Conservation (phyloP, 768 basidiomycete species). For the Suillus subalutaceus region DNA sequence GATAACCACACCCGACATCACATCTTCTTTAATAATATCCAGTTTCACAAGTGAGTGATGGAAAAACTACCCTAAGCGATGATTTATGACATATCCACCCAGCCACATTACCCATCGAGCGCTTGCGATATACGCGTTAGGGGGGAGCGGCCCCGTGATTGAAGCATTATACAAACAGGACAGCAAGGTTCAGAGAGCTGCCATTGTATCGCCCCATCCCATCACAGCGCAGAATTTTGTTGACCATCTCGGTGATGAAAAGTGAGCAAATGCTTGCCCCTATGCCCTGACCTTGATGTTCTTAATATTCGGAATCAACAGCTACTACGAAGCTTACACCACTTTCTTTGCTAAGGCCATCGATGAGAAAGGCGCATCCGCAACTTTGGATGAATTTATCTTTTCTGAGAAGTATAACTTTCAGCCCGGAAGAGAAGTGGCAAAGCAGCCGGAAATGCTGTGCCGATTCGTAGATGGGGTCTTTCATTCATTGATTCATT, state of each 20-base stretch:
- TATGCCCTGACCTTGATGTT: background rate
- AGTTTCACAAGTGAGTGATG: constrained; percentile 54
- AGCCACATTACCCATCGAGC: constrained; percentile 35
- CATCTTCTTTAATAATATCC: constrained; percentile 48
- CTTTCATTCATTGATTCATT: constrained; percentile 65
- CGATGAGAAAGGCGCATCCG: constrained; percentile 20
- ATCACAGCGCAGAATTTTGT: constrained; percentile 29
- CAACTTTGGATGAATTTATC: constrained; percentile 29
- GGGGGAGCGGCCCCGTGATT: constrained; percentile 26
- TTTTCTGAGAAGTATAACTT: constrained; percentile 35
- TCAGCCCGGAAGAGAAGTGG: constrained; percentile 17
- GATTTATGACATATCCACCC: background rate
- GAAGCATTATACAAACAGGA: constrained; percentile 31
- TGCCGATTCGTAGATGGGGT: constrained; percentile 51
- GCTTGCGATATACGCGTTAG: constrained; percentile 33
- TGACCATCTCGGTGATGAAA: constrained; percentile 30
- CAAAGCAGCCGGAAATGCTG: constrained; percentile 52
- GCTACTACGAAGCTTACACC: constrained; percentile 31
- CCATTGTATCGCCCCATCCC: constrained; percentile 25
- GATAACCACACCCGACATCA: constrained; percentile 54
- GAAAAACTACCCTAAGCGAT: background rate
- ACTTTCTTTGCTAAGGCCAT: constrained; percentile 27
- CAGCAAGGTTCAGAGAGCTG: constrained; percentile 22
- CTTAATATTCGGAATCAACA: constrained; percentile 5
- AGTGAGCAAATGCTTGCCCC: constrained; percentile 17